Conservation (phyloP, 129 eudicot species). For the Tagetes erecta region DNA sequence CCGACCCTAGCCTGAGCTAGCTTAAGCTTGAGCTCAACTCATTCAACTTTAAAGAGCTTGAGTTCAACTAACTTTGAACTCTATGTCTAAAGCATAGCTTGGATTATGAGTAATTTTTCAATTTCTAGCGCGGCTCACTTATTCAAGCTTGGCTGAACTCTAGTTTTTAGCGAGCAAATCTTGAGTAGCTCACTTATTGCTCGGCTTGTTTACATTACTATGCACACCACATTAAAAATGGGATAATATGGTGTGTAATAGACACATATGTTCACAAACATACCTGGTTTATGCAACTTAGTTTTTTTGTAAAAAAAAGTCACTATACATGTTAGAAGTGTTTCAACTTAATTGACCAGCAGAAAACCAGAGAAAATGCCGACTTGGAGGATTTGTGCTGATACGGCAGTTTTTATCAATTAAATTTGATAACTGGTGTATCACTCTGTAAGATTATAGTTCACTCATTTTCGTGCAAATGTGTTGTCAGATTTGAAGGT, state of each 20-base stretch:
- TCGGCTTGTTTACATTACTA: too few species aligned
- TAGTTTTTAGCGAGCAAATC: too few species aligned
- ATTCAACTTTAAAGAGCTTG: not conserved
- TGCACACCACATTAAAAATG: not conserved
- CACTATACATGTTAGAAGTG: not conserved
- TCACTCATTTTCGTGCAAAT: conserved; percentile 1
- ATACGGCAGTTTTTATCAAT: not conserved
- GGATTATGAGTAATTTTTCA: not conserved
- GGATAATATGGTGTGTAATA: not conserved
- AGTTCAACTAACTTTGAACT: not conserved
- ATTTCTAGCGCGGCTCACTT: not conserved
- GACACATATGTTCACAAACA: not conserved
- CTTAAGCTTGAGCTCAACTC: not conserved
- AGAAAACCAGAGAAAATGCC: not conserved
- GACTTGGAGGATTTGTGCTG: not conserved
- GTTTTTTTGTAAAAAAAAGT: not conserved
- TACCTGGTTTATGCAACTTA: not conserved
- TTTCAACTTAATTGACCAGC: not conserved
- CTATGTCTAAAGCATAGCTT: not conserved
- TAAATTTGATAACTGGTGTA: not conserved
- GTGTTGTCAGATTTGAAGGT: conserved; percentile 60
- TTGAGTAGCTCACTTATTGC: too few species aligned
- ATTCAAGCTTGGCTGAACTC: too few species aligned
- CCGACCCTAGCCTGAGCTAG: not conserved
- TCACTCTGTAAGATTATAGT: not conserved